Base-by-base conservation (phyloP, 768 basidiomycete species). In the Clitopilus passeckerianus region DNA sequence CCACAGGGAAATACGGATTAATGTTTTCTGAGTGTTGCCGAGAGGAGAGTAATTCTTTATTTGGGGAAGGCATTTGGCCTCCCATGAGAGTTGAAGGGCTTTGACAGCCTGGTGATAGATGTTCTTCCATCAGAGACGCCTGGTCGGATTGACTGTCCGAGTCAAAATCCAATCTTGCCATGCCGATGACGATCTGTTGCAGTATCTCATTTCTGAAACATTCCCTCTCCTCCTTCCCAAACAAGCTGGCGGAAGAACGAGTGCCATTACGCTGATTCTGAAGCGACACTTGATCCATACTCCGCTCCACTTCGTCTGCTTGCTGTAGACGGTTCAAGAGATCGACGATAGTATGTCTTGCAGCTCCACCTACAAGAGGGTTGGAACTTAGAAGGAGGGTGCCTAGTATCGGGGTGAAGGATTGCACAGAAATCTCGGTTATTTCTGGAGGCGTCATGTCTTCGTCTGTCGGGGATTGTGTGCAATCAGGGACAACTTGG, bases 401-500 rank as follows among this genome's bases (percentile, higher is more conserved):
- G 44, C 92, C 95, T 30, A 98, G 81, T 54, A 97, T 88, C 12
- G 93, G 92, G 1, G 94, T 97, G 72, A 98, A 98, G 5, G 89
- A 85, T 66, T 91, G 88, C 2, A 92, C 90, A 37, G 87, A 83
- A 50, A 98, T 86, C 52, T 75, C 65, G 72, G 82, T 71, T 7
- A 73, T 70, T 4, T 71, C 65, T 12, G 74, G 69, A 6, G 73
- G 68, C 15, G 74, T 72, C 34, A 75, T 69, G 63, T 75, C 68
- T 50, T 67, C 58, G 24, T 68, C 60, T 59, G 74, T 71, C 60
- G 72, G 69, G 46, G 70, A 65, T 27, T 65, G 61, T 54, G 70
- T 69, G 58, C 77, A 76, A 62, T 85, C 83, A 24, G 84, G 81
- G 24, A 84, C 77, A 34, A 92, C 69, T 69, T 84, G 83, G 69